Conservation (phyloP, 2,329 filamentous ascomycete genomes). For the Fusarium sp. region DNA sequence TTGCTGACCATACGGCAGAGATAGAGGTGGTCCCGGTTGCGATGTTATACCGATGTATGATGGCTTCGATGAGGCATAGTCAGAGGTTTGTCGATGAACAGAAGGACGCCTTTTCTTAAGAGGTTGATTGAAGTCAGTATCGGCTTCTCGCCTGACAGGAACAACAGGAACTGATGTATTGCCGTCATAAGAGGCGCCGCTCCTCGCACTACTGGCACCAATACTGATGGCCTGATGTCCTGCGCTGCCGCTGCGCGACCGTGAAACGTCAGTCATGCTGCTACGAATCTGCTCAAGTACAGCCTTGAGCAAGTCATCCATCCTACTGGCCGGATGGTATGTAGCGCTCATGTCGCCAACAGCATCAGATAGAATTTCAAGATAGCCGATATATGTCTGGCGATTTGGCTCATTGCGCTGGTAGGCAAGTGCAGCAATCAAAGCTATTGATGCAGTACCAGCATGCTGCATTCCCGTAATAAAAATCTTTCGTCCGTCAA, state of each 20-base stretch:
- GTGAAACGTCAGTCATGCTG: constrained; percentile 41
- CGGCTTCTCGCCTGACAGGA: constrained; percentile 48
- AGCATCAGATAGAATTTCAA: constrained; percentile 63
- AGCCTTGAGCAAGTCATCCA: constrained; percentile 63
- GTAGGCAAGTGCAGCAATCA: constrained; percentile 60
- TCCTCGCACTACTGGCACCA: neutral
- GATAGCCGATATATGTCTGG: constrained; percentile 56
- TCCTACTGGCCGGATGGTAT: constrained; percentile 64
- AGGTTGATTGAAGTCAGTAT: constrained; percentile 39
- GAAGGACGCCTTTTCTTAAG: constrained; percentile 47
- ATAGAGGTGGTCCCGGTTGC: constrained; percentile 32
- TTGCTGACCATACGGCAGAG: constrained; percentile 26
- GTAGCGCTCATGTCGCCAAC: constrained; percentile 63
- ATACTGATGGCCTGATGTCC: constrained; percentile 11
- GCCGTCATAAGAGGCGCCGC: constrained; percentile 26
- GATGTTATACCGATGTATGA: constrained; percentile 39
- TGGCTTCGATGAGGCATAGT: constrained; percentile 46
- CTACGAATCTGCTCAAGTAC: constrained; percentile 60
- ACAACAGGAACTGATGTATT: constrained; percentile 39
- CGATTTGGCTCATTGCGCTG: constrained; percentile 50
- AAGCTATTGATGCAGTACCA: constrained; percentile 63
- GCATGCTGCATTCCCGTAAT: constrained; percentile 64
- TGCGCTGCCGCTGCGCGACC: constrained; percentile 36
- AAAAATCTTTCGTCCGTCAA: constrained; percentile 62
- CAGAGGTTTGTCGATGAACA: constrained; percentile 45